These are phyloP conservation scores for Colletotrichum sp. DNA, from an alignment of 2,329 filamentous ascomycete species.

Conservation along the genomic window DNA sequence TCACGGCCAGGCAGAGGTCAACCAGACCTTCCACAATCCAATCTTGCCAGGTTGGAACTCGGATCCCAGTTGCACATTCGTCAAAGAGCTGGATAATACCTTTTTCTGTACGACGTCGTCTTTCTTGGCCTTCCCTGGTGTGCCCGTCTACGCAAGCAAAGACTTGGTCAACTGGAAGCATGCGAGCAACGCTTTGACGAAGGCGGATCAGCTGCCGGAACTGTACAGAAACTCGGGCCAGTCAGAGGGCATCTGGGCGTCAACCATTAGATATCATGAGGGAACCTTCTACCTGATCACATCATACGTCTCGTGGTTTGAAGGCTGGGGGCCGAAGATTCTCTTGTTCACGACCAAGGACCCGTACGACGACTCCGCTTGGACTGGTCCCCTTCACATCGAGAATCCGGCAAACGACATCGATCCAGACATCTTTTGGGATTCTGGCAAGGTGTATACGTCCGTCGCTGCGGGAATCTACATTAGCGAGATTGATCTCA, in stretches of 20 bases:
- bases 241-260: slow-evolving; percentile 47
- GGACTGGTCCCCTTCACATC: slow-evolving; percentile 42
- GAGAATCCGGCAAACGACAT: slow-evolving; percentile 34
- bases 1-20: background rate
- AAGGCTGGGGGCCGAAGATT: slow-evolving; percentile 33
- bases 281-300: slow-evolving; percentile 45
- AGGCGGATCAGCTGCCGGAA: slow-evolving; percentile 43
- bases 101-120: slow-evolving; percentile 58
- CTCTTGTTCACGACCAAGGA: slow-evolving; percentile 45
- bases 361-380: slow-evolving; percentile 40
- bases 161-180: slow-evolving; percentile 56
- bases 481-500: slow-evolving; percentile 35
- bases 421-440: slow-evolving; percentile 58
- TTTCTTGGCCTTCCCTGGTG: slow-evolving; percentile 56
- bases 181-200: slow-evolving; percentile 42
- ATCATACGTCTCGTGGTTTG: slow-evolving; percentile 7
- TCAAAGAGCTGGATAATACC: slow-evolving; percentile 42
- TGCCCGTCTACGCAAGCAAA: slow-evolving; percentile 57
- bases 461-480: slow-evolving; percentile 29
- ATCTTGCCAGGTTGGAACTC: slow-evolving; percentile 55
- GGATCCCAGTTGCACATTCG: slow-evolving; percentile 49
- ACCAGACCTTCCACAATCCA: slow-evolving; percentile 38
- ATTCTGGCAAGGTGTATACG: slow-evolving; percentile 52
- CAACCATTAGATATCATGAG: slow-evolving; percentile 46
- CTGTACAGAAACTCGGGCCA: slow-evolving; percentile 18